Evolutionary conservation across 768 basidiomycete species (phyloP).

Genomic region (Boletus subparvulus): DNA sequence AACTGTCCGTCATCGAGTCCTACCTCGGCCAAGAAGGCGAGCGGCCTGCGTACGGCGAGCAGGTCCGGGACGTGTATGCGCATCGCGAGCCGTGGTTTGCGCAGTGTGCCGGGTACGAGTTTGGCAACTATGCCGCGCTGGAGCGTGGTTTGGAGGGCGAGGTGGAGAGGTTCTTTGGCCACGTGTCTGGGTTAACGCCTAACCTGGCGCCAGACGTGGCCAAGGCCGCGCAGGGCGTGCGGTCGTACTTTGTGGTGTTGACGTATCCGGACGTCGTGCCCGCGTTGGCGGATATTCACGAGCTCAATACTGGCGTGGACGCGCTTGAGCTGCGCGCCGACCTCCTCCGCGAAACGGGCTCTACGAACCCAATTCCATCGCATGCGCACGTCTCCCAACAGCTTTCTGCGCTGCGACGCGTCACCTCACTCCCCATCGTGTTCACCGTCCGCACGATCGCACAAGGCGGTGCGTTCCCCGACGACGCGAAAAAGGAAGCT

Average conservation of each 20-base stretch:
- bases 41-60: constrained; percentile 88
- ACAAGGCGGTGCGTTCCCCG: constrained; percentile 92
- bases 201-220: constrained; percentile 60
- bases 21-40: constrained; percentile 76
- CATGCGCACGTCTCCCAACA: constrained; percentile 76
- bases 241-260: constrained; percentile 91
- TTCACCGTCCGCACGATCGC: constrained; percentile 86
- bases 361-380: constrained; percentile 59
- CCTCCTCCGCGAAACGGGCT: constrained; percentile 59
- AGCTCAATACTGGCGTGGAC: constrained; percentile 80
- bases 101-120: constrained; percentile 80
- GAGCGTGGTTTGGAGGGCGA: constrained; percentile 46
- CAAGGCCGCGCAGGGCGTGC: constrained; percentile 39
- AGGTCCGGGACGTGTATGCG: constrained; percentile 77
- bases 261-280: constrained; percentile 87
- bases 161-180: constrained; percentile 81
- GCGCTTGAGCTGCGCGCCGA: constrained; percentile 95
- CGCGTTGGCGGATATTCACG: constrained; percentile 65
- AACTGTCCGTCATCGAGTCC: constrained; percentile 74
- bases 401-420: constrained; percentile 72
- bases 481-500: constrained; percentile 67
- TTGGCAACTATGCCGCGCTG: constrained; percentile 67
- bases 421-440: constrained; percentile 81
- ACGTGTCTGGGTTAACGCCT: constrained; percentile 70
- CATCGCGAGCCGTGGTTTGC: constrained; percentile 85